phyloP scores from a whole-genome alignment of 805 yeast species.

The Candida cerambycidarum region DNA sequence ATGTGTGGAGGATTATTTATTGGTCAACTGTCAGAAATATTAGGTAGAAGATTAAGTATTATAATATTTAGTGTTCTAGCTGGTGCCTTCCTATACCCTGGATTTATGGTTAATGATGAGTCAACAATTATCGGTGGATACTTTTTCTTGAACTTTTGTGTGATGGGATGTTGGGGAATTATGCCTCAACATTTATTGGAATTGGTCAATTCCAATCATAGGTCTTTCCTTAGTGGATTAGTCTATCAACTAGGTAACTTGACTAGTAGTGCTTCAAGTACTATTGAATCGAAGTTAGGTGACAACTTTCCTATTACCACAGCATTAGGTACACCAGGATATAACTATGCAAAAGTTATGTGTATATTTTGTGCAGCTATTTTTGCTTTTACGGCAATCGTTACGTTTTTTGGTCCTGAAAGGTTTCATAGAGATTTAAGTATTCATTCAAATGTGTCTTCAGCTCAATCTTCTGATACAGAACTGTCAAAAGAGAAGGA shows the following conservation, averaged over 20 bases:
- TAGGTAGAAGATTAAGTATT: conserved; percentile 63
- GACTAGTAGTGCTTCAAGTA: conserved; percentile 68
- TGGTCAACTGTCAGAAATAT: conserved; percentile 56
- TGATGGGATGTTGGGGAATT: conserved; percentile 77
- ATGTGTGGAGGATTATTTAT: conserved; percentile 60
- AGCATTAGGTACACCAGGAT: conserved; percentile 22
- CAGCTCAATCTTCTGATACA: neutral
- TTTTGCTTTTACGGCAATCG: conserved; percentile 12
- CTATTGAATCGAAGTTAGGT: conserved; percentile 68
- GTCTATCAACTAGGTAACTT: conserved; percentile 73
- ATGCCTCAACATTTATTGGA: conserved; percentile 64
- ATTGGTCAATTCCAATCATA: conserved; percentile 49
- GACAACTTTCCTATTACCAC: conserved; percentile 51
- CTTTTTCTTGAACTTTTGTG: conserved; percentile 44
- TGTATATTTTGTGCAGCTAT: conserved; percentile 16
- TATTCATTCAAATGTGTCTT: conserved; percentile 2
- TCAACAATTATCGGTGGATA: conserved; percentile 60
- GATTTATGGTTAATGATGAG: conserved; percentile 44
- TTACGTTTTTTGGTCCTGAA: conserved; percentile 14
- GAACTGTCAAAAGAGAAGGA: neutral
- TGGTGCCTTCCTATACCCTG: conserved; percentile 63
- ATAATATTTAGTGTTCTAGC: conserved; percentile 51
- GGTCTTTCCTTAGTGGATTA: conserved; percentile 61
- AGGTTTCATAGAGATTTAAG: conserved; percentile 14
- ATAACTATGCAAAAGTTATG: conserved; percentile 55